A percentile compares a stretch with the other conserved stretches of the same genome.
Evolutionary conservation across 768 basidiomycete species (phyloP).

Genomic region (Chlorophyllum brunneum): DNA sequence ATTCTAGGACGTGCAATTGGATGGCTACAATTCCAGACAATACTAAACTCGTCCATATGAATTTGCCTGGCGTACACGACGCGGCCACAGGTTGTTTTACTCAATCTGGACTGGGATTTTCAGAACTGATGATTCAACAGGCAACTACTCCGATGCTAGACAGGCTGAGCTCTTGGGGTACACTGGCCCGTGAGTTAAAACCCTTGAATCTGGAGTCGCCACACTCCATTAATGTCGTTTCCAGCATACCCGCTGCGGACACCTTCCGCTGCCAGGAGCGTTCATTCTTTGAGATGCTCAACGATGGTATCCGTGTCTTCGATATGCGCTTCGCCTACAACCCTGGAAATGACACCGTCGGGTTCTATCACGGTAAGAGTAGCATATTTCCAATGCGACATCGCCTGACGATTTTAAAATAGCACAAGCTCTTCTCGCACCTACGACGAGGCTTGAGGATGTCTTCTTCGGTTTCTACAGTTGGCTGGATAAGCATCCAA

Average conservation of each 20-base stretch:
- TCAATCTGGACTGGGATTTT: neutral
- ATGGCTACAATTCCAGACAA: constrained; percentile 41
- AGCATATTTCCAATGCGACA: neutral
- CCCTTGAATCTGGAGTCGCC: neutral
- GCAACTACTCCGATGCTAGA: constrained; percentile 41
- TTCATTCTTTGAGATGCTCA: constrained; percentile 41
- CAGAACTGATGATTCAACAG: constrained; percentile 18
- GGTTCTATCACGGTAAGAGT: constrained; percentile 42
- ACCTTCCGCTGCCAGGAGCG: constrained; percentile 42
- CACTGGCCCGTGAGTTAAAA: constrained; percentile 35
- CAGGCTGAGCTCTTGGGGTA: constrained; percentile 39
- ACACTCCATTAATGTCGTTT: neutral
- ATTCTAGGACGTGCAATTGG: constrained; percentile 37
- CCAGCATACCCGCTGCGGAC: constrained; percentile 30
- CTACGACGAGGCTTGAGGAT: constrained; percentile 44
- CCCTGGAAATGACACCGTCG: constrained; percentile 47
- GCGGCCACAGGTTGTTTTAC: constrained; percentile 35
- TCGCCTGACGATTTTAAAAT: neutral
- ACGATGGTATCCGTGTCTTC: constrained; percentile 48
- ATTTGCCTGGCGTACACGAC: constrained; percentile 52
- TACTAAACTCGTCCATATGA: constrained; percentile 43
- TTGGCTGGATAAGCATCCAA: constrained; percentile 49
- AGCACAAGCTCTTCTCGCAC: constrained; percentile 39
- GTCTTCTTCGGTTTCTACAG: constrained; percentile 48
- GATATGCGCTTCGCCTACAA: constrained; percentile 47